Evolutionary conservation across 2,329 filamentous ascomycete species (phyloP), one percentile per base, ranked within the genome.

Genomic region (Colletotrichum zoysiae): DNA sequence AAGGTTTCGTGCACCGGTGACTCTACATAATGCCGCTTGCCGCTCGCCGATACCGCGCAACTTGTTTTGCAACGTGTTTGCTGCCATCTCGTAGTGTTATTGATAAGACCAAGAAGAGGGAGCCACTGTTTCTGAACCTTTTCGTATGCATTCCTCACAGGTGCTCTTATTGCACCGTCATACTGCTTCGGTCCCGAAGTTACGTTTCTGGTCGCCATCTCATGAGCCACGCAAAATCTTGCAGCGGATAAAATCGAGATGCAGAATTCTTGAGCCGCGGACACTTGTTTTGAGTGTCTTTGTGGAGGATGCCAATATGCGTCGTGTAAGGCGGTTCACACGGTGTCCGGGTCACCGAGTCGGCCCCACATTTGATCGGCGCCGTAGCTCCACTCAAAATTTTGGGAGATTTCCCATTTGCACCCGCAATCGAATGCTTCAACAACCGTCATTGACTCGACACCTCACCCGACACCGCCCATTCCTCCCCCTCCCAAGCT

Each of bases 301-400:
- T 40, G 6, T 42, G 3, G 26, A 58, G 38, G n/a, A 23, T 42
- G n/a, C 12, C n/a, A 42, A 18, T 18, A 40, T 8, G 55, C 55
- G 5, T 12, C 6, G 20, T 30, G 35, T 12, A 26, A 33, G 46
- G n/a, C 9, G 59, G 57, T 46, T 20, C 8, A 5, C 14, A 62
- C n/a, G 7, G 20, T 50, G 30, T 18, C 35, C 60, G 48, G 46
- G n/a, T 35, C 11, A 16, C 35, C 48, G 33, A 35, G 11, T 30
- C 46, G 46, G 60, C 60, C 60, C 60, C 60, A 63, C 46, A 38
- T n/a, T 46, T n/a, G 51, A 20, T 63, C 60, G 60, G 60, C 60
- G 60, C 60, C 35, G 60, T 42, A 53, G 60, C 48, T 48, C 46
- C 35, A 14, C 33, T 53, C 60, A 42, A 42, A 63, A 42, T 5